Evolutionary conservation across 2,329 filamentous ascomycete genomes (phyloP).

Genomic region (Cercospora canescens): DNA sequence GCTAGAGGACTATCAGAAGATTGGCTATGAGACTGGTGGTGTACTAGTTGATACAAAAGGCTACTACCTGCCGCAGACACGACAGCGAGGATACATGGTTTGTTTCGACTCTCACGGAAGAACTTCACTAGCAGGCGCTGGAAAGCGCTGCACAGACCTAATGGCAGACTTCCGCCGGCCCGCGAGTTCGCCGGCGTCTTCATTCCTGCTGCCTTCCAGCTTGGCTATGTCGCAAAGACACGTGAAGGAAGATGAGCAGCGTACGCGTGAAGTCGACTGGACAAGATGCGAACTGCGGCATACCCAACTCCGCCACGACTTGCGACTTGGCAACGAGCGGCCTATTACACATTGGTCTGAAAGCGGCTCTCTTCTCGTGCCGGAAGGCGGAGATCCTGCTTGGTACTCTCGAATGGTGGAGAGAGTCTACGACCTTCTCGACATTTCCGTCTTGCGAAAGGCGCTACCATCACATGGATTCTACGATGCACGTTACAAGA

Average conservation of each 20-base stretch:
- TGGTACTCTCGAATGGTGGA: slow-evolving; percentile 56
- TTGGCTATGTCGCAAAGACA: slow-evolving; percentile 37
- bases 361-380: slow-evolving; percentile 53
- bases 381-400: slow-evolving; percentile 56
- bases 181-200: slow-evolving; percentile 62
- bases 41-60: slow-evolving; percentile 65
- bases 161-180: slow-evolving; percentile 54
- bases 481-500: slow-evolving; percentile 61
- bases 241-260: slow-evolving; percentile 19
- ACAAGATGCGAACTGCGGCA: slow-evolving; percentile 61
- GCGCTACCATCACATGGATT: slow-evolving; percentile 39
- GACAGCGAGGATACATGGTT: slow-evolving; percentile 48
- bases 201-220: slow-evolving; percentile 60
- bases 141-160: slow-evolving; percentile 44
- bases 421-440: slow-evolving; percentile 66
- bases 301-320: slow-evolving; percentile 51
- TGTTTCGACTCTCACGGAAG: slow-evolving; percentile 39
- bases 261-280: slow-evolving; percentile 49
- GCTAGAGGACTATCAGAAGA: slow-evolving; percentile 43
- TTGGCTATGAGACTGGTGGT: slow-evolving; percentile 58
- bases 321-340: slow-evolving; percentile 54
- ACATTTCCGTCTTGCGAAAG: slow-evolving; percentile 56
- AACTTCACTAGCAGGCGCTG: not conserved
- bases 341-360: slow-evolving; percentile 63
- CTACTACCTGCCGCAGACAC: slow-evolving; percentile 68